Evolutionary conservation across 1,139 yeast genomes (phyloP), one percentile per base, ranked within the genome.

Genomic region (Candida tetrigidarum): DNA sequence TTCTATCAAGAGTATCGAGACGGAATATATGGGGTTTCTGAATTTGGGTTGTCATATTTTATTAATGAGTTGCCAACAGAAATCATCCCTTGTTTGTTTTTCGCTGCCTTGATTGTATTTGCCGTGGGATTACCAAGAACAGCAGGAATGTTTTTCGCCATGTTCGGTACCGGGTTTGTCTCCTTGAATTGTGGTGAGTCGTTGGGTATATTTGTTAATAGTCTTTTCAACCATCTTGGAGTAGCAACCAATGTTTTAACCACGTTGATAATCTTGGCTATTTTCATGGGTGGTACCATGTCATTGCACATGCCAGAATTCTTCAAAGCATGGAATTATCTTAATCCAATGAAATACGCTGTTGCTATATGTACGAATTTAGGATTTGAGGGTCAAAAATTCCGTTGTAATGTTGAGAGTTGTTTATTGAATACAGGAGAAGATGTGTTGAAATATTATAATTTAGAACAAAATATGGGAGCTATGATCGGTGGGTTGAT

Each of bases 211-310:
- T 71, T 86, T 39, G 83, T 89, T 50, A 87, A 87, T 57, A 81
- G 92, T n/a, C 54, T 86, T 0, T 83, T 89, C 56, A 71, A 75
- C 45, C 92, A 89, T 58, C 78, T 88, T 44, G 96, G 96, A 0
- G 76, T 89, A 53, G 96, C 95, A 0, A 80, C 87, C 19, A 88
- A 86, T 56, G 64, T 88, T 5, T 77, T 89, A 39, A 76, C 91
- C 0, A 77, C 81, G 8, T 59, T 86, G 26, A 64, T 86, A 41
- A 78, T 87, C 3, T 67, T 88, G 46, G 93, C 92, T 6, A 78
- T 86, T 14, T 81, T 86, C 55, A 86, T 89, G 95, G 89, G 90
- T 3, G 97, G 96, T n/a, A 72, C 92, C 5, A 77, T 90, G 84
- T 85, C 96, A 0, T 66, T 87, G 52, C 74, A 84, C 28, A 81